phyloP scores from a whole-genome alignment of 2,329 filamentous ascomycete species.

The Gliomastix tumulicola region DNA sequence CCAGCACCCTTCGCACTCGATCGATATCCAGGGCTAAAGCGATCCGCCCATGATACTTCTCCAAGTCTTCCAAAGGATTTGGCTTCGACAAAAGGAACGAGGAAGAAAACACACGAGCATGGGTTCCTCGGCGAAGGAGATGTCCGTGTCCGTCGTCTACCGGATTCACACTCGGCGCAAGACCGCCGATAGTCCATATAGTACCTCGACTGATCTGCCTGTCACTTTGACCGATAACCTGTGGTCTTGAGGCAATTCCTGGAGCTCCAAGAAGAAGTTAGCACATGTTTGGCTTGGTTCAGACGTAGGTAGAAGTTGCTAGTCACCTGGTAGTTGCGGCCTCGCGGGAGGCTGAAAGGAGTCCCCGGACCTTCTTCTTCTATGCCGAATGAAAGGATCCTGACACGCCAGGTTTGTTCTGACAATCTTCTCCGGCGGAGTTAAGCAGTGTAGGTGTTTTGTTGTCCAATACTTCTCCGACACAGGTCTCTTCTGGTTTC shows the following conservation, averaged over 20 bases:
- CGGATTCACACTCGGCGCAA: constrained; percentile 45
- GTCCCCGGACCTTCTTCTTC: too few species aligned
- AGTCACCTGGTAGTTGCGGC: too few species aligned
- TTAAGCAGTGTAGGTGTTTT: constrained; percentile 33
- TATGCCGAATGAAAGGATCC: constrained; percentile 30
- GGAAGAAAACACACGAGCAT: constrained; percentile 58
- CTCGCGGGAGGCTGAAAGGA: too few species aligned
- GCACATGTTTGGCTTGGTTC: too few species aligned
- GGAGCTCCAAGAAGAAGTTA: too few species aligned
- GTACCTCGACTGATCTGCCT: constrained; percentile 58
- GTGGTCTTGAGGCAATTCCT: too few species aligned
- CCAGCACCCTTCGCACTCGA: constrained; percentile 58
- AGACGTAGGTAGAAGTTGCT: too few species aligned
- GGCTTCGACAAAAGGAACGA: constrained; percentile 33
- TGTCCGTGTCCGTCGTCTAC: constrained; percentile 58
- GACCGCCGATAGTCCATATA: constrained; percentile 73
- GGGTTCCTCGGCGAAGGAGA: constrained; percentile 62
- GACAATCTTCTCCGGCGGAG: constrained; percentile 33
- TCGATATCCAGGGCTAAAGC: constrained; percentile 79
- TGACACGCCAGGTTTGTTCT: constrained; percentile 30
- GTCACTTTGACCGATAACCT: constrained; percentile 12
- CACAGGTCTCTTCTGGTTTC: constrained; percentile 23
- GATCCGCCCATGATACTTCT: constrained; percentile 66
- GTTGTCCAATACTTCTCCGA: constrained; percentile 38
- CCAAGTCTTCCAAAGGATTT: constrained; percentile 50